Evolutionary conservation across 2,329 filamentous ascomycete species (phyloP), one percentile per base, ranked within the genome.

Genomic region (Monosporascus sp.): DNA sequence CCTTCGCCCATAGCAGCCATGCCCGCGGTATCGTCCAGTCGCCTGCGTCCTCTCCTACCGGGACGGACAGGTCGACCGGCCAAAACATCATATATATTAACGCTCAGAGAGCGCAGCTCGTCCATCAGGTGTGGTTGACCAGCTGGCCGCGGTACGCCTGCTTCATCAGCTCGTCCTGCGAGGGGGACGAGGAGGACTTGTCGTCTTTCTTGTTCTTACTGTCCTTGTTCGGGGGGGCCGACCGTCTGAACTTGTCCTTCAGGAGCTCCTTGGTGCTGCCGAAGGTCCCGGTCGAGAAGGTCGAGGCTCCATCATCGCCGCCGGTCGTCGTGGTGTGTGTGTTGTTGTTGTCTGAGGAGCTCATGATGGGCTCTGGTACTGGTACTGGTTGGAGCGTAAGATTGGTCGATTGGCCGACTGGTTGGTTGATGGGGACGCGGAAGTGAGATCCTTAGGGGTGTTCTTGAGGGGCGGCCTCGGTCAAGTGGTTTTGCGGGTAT

Each of bases 281-380:
- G 51, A 55, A 59, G 9, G 59, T 57, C n/a, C 57, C 60, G 14
- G 46, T 58, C 14, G 61, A 60, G 48, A 53, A 52, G 18, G 57
- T 55, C 9, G 56, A 62, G 24, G 58, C 55, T 50, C 50, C 35
- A 54, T 59, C 18, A 28, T 47, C 11, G 15, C 15, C 11, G 20
- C 11, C 17, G 22, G 20, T 5, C 11, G 7, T n/a, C 15, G 24
- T 26, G 3, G 43, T 7, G 11, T 20, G 43, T 7, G 7, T 51
- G 24, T 20, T 31, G 44, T 26, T 41, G 28, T 31, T 41, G 37
- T 38, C 15, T 26, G 45, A 40, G 28, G 44, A 52, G 24, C 37
- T 48, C 44, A 48, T 49, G 35, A 51, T 43, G 2, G 40, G 75
- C 17, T 58, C 28, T 28, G 26, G 7, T 28, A 2, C 7, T 28